Conservation (phyloP, 176 grass and related monocot genomes). For the Zoysia pacifica region DNA sequence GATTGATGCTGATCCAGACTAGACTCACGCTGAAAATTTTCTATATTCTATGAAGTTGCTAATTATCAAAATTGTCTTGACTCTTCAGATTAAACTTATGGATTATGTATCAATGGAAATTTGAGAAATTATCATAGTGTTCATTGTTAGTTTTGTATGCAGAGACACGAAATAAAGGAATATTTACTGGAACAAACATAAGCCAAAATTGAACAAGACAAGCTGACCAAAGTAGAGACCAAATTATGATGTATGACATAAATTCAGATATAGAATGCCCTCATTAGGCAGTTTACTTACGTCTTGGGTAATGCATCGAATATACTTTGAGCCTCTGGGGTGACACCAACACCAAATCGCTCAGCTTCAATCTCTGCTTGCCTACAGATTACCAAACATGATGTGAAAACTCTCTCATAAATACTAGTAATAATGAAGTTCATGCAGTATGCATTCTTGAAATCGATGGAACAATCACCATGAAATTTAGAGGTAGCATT, state of each 20-base stretch:
- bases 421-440: constrained; percentile 18
- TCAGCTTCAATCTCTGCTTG: constrained; percentile 92
- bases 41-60: not conserved
- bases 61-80: constrained; percentile 20
- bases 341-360: constrained; percentile 93
- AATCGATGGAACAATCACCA: constrained; percentile 21
- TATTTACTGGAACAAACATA: not conserved
- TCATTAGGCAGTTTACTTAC: constrained; percentile 47
- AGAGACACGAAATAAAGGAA: not conserved
- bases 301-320: constrained; percentile 95
- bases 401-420: constrained; percentile 17
- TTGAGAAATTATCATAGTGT: not conserved
- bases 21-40: not conserved
- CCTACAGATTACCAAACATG: constrained; percentile 41
- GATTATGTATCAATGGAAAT: not conserved
- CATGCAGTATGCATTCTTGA: not conserved
- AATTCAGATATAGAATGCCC: constrained; percentile 8
- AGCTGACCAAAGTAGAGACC: not conserved
- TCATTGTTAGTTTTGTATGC: not conserved
- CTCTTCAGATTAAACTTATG: not conserved
- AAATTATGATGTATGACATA: not conserved
- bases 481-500: not conserved
- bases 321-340: constrained; percentile 87
- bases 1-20: constrained; percentile 4
- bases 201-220: not conserved